These are phyloP conservation scores for Triticum monococcum DNA, from an alignment of 176 grass and related monocot species.

Conservation along the genomic window DNA sequence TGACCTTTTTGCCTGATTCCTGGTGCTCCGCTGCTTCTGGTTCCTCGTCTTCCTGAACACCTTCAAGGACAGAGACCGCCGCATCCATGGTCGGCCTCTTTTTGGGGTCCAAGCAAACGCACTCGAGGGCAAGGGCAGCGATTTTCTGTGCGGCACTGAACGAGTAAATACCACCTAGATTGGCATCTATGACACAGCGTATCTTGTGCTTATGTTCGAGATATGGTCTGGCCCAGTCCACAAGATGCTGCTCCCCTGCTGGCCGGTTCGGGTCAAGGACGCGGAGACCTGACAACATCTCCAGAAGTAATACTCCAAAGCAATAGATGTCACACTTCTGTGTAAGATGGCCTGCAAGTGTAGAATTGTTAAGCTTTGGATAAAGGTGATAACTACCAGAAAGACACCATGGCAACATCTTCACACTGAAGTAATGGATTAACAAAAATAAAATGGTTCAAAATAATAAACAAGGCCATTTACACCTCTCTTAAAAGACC, in stretches of 20 bases:
- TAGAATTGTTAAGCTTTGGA: not conserved
- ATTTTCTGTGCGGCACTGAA: constrained; percentile 40
- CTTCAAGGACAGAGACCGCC: constrained; percentile 50
- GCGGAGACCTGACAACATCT: constrained; percentile 73
- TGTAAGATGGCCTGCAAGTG: constrained; percentile 58
- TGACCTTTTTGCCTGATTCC: not conserved
- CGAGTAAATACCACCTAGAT: constrained; percentile 63
- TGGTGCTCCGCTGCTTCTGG: constrained; percentile 28
- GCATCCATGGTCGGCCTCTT: constrained; percentile 58
- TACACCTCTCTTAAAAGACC: no score
- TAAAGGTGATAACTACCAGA: no score
- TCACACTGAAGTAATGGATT: not conserved
- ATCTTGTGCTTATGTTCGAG: constrained; percentile 79
- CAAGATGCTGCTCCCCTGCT: constrained; percentile 55
- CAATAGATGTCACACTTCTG: constrained; percentile 70
- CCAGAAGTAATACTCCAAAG: constrained; percentile 74
- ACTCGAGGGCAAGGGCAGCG: constrained; percentile 52
- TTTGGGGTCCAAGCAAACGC: constrained; percentile 51
- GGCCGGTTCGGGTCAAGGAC: constrained; percentile 59
- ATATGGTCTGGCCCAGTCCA: constrained; percentile 69
- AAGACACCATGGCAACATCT: not conserved
- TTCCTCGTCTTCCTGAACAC: constrained; percentile 32
- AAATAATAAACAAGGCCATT: no score
- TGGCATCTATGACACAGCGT: constrained; percentile 59
- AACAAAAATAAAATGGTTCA: no score